Base-by-base conservation (phyloP, 2,329 filamentous ascomycete species). In the Teratosphaeria gauchensis region DNA sequence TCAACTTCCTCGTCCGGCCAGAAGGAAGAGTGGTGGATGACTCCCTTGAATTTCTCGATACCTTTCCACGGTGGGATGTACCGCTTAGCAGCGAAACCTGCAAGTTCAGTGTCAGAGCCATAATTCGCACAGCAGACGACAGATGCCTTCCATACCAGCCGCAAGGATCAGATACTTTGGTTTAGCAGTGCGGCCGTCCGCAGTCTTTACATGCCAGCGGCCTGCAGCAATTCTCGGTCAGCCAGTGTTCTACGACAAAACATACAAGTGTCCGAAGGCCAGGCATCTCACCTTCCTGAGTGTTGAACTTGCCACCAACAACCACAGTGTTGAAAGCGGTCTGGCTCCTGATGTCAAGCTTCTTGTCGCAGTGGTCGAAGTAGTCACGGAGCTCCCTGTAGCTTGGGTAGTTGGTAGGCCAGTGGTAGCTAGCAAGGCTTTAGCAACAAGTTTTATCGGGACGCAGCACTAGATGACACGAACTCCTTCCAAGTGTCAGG, bases 281-380 rank as follows among this genome's bases (percentile, higher is more conserved):
- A n/a, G n/a, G 3, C 42, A 19, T 16, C 42, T n/a, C 42, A 48
- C 56, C 56, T 33, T 42, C 48, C 9, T 65, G 61, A 19, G 74
- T 77, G 53, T 83, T 76, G 56, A 82, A 85, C 5, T 78, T 72
- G 3, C 79, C 82, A 9, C 77, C 75, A 0, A 78, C 71, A 2
- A 85, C 82, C 4, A 80, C 76, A 0, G 80, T 82, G 57, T 83
- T 78, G 69, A 84, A 84, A 1, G 77, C 74, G n/a, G 75, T 76
- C 59, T 85, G 81, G 63, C 83, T 84, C 65, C 78, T 81, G 31
- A 86, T 70, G 21, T 77, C 71, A 11, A 84, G 65, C 1, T 80
- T 76, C 55, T 80, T 78, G 56, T 84, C 83, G n/a, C 84, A 78
- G 51, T 84, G 80, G n/a, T 82, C 77, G 64, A 86, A 86, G 67